phyloP scores from a whole-genome alignment of 345 rosid genomes.

The Trapa bicornis region DNA sequence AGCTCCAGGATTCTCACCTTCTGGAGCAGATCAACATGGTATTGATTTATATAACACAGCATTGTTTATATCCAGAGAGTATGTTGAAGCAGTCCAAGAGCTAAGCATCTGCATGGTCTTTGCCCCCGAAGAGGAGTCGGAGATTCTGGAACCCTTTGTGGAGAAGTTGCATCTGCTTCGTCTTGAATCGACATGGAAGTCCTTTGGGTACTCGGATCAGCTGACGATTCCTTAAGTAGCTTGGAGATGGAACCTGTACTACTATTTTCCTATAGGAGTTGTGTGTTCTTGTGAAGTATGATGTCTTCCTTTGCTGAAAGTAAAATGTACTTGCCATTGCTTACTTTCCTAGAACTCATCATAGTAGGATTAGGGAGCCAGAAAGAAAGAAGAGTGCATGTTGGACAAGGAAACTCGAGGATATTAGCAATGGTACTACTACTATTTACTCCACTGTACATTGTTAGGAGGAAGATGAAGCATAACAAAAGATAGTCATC shows the following conservation, averaged over 20 bases:
- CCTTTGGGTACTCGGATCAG: constrained; percentile 41
- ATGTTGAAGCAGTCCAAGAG: constrained; percentile 75
- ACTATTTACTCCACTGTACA: too few relatives aligned
- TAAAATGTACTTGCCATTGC: background rate
- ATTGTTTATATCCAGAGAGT: constrained; percentile 31
- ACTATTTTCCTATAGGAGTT: background rate
- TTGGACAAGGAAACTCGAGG: background rate
- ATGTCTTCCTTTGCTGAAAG: background rate
- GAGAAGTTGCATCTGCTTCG: constrained; percentile 76
- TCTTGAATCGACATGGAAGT: constrained; percentile 58
- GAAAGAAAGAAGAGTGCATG: too few relatives aligned
- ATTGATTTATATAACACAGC: background rate
- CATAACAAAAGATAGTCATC: too few relatives aligned
- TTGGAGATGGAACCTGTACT: background rate
- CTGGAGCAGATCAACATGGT: too few relatives aligned
- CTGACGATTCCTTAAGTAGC: constrained; percentile 28
- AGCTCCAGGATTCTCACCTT: background rate
- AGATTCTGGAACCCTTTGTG: constrained; percentile 51
- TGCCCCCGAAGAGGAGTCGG: constrained; percentile 67
- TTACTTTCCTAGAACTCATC: background rate
- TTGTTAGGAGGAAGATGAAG: too few relatives aligned
- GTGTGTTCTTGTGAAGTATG: background rate
- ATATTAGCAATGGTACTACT: background rate
- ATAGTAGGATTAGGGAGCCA: background rate
- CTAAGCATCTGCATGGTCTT: constrained; percentile 89